Base-by-base conservation (phyloP, 768 basidiomycete species). In the Multifurca ochricompacta region DNA sequence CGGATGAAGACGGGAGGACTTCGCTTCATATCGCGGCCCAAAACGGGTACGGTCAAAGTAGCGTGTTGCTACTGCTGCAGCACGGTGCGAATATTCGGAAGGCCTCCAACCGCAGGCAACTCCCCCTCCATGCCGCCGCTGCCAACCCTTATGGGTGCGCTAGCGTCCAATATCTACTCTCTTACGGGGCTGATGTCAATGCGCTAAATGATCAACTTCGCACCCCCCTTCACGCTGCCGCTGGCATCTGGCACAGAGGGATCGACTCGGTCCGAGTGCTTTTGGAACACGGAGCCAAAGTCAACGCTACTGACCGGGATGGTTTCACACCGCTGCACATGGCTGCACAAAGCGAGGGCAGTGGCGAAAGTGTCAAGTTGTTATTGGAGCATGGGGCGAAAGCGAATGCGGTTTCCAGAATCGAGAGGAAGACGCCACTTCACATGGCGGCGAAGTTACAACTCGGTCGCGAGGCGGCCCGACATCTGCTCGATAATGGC, bases 11-110 rank as follows among this genome's bases (percentile, higher is more conserved):
- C 7, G 55, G 50, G 4, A 30, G n/a, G 3, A 37, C 50, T 4
- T 42, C 55, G 3, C 31, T 56, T 16, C 46, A 56, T 16, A 8
- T 39, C 11, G 55, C 43, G 4, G 48, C 48, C 13, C 35, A 21
- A 14, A 40, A 39, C 19, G 46, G 48, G 25, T 21, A 51, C n/a
- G 48, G 48, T 8, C 39, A 51, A 21, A 31, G 23, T 13, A 51
- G 28, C 16, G 13, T 51, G 35, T 1, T 40, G 50, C 32, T 40
- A 30, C 43, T 53, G 11, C 42, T 53, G 35, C 16, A 35, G 18
- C 27, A 19, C 25, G 51, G 51, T 5, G 51, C 51, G 3, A 34
- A 36, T 21, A 34, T 46, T 9, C 32, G 8, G 25, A 7, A 7
- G 13, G 9, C 34, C 16, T 43, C 25, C 27, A 39, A 46, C 8